These are phyloP conservation scores for Cymodocea nodosa DNA, from an alignment of 116 monocot genomes.

Conservation along the genomic window DNA sequence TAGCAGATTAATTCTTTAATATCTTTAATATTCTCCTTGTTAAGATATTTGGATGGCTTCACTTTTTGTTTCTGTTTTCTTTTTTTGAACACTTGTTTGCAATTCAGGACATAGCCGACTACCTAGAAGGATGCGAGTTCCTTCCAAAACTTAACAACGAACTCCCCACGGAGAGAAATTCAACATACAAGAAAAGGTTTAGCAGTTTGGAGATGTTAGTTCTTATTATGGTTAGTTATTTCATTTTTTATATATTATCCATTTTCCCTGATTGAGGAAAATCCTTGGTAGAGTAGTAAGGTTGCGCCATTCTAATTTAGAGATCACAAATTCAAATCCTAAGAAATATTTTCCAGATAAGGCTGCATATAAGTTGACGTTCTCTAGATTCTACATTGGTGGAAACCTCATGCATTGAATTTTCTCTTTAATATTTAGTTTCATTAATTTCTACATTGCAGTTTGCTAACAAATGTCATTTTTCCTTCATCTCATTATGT, in stretches of 20 bases:
- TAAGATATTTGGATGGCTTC: background rate
- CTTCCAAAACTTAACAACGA: slow-evolving; percentile 98
- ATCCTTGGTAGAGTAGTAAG: too few species aligned
- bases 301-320: too few species aligned
- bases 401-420: too few species aligned
- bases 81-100: background rate
- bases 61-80: background rate
- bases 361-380: too few species aligned
- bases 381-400: too few species aligned
- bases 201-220: slow-evolving; percentile 66
- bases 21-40: background rate
- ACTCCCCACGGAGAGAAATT: slow-evolving; percentile 40
- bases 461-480: background rate
- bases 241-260: background rate
- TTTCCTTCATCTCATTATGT: background rate
- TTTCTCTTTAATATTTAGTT: too few species aligned
- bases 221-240: slow-evolving; percentile 55
- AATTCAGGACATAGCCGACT: slow-evolving; percentile 52
- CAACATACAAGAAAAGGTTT: slow-evolving; percentile 82
- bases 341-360: too few species aligned
- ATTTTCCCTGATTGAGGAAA: background rate
- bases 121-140: slow-evolving; percentile 66
- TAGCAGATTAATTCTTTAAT: background rate
- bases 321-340: too few species aligned
- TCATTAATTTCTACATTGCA: too few species aligned